phyloP scores from a whole-genome alignment of 495 filamentous ascomycete genomes.

The Daldinia childiae region DNA sequence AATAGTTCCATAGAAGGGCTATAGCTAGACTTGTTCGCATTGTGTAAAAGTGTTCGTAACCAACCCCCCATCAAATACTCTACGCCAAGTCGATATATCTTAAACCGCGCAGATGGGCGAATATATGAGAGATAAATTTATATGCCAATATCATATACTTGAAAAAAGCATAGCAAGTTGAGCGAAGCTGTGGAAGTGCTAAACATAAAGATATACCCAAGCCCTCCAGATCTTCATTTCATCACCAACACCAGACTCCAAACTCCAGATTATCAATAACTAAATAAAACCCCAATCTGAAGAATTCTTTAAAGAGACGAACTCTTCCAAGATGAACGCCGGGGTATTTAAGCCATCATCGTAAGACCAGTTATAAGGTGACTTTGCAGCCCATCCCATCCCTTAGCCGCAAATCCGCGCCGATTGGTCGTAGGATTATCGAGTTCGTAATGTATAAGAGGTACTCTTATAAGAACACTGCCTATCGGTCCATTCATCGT shows the following conservation, averaged over 20 bases:
- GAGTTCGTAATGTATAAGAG: conserved; percentile 28
- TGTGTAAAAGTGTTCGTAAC: too few species aligned
- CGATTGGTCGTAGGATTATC: conserved; percentile 6
- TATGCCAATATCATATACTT: background rate
- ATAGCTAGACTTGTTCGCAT: too few species aligned
- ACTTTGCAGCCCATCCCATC: background rate
- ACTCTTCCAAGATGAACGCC: background rate
- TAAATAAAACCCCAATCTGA: background rate
- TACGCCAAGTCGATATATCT: background rate
- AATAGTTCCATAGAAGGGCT: too few species aligned
- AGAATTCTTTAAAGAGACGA: background rate
- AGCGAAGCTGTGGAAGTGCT: background rate
- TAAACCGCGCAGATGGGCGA: background rate
- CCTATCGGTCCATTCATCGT: conserved; percentile 25
- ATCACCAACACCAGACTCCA: background rate
- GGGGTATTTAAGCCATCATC: background rate
- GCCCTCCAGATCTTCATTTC: background rate
- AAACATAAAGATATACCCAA: background rate
- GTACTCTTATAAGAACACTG: conserved; percentile 32
- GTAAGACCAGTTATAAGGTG: background rate
- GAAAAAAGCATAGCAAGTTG: background rate
- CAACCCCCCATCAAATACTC: too few species aligned
- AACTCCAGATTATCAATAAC: background rate
- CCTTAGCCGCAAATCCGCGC: background rate
- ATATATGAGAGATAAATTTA: background rate